A percentile compares a stretch with the other conserved stretches of the same genome.
Conservation (phyloP, 306 rosid genomes). For the Potentilla sterilis region DNA sequence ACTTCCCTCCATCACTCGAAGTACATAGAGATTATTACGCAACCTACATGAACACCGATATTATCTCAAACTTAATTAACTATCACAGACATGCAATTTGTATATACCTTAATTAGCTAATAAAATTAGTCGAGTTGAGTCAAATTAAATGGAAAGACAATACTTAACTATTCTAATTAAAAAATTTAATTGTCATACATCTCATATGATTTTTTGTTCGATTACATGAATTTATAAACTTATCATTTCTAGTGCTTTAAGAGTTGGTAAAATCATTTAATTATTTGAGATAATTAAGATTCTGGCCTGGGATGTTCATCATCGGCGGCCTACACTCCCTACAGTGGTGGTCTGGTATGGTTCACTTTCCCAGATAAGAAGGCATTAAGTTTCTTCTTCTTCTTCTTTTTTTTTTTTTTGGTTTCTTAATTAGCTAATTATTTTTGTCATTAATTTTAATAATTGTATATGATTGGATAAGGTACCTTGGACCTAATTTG, state of each 20-base stretch:
- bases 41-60: background rate
- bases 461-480: conserved; percentile 2
- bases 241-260: no score
- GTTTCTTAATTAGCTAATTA: no score
- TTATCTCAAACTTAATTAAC: background rate
- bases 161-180: no score
- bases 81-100: background rate
- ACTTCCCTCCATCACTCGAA: background rate
- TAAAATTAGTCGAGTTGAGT: background rate
- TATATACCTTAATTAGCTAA: no score
- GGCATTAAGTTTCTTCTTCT: background rate
- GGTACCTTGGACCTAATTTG: background rate
- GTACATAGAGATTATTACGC: background rate
- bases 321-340: conserved; percentile 4
- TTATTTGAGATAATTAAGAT: background rate
- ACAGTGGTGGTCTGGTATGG: background rate
- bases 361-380: background rate
- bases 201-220: background rate
- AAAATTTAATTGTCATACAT: background rate
- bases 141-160: background rate
- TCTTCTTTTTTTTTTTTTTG: no score
- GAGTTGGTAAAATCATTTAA: background rate
- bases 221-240: background rate
- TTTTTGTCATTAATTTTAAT: background rate
- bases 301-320: background rate